phyloP scores from a whole-genome alignment of 176 grass and related monocot species.

The Zea luxurians region DNA sequence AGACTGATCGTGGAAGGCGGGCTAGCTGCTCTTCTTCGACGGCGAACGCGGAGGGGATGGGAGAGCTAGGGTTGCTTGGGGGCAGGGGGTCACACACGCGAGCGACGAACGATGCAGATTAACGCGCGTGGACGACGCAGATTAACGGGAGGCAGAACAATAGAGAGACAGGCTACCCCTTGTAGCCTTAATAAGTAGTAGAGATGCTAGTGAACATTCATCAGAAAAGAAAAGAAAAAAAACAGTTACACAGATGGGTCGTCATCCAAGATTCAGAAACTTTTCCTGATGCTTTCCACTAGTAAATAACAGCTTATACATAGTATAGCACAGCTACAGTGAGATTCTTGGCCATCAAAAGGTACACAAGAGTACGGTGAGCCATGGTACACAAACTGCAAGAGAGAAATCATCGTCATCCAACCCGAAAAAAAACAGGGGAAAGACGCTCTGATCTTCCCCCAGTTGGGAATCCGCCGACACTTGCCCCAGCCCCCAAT shows the following conservation, averaged over 20 bases:
- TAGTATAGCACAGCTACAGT: slow-evolving; percentile 35
- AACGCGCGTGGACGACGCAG: too few species aligned
- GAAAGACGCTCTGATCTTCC: not conserved
- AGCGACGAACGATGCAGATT: too few species aligned
- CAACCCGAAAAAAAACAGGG: slow-evolving; percentile 17
- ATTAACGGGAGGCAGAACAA: too few species aligned
- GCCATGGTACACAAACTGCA: slow-evolving; percentile 30
- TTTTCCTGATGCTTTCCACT: slow-evolving; percentile 40
- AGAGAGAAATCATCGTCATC: not conserved
- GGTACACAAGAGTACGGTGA: slow-evolving; percentile 19
- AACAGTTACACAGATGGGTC: not conserved
- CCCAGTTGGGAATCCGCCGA: slow-evolving; percentile 20
- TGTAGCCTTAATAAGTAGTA: too few species aligned
- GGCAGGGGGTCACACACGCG: too few species aligned
- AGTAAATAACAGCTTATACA: slow-evolving; percentile 44
- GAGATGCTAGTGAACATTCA: not conserved
- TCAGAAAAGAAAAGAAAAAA: not conserved
- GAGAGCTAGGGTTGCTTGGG: too few species aligned
- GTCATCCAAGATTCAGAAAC: slow-evolving; percentile 5
- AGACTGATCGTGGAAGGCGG: too few species aligned
- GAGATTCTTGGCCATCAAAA: slow-evolving; percentile 14
- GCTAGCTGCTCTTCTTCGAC: too few species aligned
- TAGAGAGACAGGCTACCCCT: too few species aligned
- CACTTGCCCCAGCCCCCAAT: not conserved
- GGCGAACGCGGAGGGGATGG: too few species aligned